A percentile compares a stretch with the other conserved stretches of the same genome.
Evolutionary conservation across 1,284 basidiomycete species (phyloP).

Genomic region (Thelephora terrestris): DNA sequence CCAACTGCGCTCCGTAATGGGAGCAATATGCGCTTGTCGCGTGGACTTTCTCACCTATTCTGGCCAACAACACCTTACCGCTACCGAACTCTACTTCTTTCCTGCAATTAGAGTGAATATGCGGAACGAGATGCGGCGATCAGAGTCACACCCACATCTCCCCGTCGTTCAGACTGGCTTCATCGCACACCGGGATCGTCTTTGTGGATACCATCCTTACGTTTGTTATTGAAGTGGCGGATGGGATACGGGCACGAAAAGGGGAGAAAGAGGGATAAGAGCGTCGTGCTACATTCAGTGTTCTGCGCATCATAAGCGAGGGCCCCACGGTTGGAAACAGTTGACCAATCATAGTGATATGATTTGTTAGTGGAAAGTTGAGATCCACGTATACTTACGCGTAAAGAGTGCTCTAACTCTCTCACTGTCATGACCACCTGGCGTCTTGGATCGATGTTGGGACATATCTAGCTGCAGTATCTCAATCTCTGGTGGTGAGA

Average conservation of each 20-base stretch:
- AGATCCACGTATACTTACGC: too few relatives aligned
- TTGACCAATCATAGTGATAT: too few relatives aligned
- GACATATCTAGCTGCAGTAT: too few relatives aligned
- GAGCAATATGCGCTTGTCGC: slow-evolving; percentile 86
- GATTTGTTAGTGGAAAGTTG: too few relatives aligned
- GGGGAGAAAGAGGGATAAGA: background rate
- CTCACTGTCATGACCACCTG: too few relatives aligned
- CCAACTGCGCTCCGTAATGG: slow-evolving; percentile 80
- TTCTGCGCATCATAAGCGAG: too few relatives aligned
- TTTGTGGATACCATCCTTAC: slow-evolving; percentile 27
- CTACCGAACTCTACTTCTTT: slow-evolving; percentile 74
- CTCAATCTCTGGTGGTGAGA: too few relatives aligned
- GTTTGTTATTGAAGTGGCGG: background rate
- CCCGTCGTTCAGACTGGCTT: slow-evolving; percentile 63
- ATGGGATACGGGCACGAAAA: background rate
- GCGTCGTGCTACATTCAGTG: too few relatives aligned
- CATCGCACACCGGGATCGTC: slow-evolving; percentile 57
- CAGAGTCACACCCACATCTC: slow-evolving; percentile 45
- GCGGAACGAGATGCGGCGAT: background rate
- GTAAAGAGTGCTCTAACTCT: too few relatives aligned
- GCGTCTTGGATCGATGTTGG: too few relatives aligned
- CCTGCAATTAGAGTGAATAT: slow-evolving; percentile 28
- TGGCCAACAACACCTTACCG: slow-evolving; percentile 75
- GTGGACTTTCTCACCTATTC: slow-evolving; percentile 62
- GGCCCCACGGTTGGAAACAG: too few relatives aligned